Base-by-base conservation (phyloP, 495 filamentous ascomycete species). In the Lophiotrema nucula region DNA sequence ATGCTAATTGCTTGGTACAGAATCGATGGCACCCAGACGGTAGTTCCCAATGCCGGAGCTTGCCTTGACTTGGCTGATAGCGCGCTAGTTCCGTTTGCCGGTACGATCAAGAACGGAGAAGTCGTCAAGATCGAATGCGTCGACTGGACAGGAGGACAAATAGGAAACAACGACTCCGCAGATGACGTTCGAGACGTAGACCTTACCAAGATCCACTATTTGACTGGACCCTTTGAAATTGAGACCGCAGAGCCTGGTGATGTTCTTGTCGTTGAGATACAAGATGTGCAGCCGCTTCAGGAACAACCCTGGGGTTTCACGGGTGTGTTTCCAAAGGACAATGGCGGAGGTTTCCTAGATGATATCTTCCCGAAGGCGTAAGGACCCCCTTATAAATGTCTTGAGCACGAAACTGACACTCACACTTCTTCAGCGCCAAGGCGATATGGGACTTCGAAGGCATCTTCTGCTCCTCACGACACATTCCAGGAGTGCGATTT, bases 381-480 rank as follows among this genome's bases (percentile, higher is more conserved):
- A 2, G 55, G 33, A 45, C 16, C 46, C 18, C 39, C 8, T 26
- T 23, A 15, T 10, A 0, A 31, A 8, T 39, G 4, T 5, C 11
- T n/a, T 15, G 42, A 42, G 18, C 15, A 31, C 16, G 4, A 53
- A 27, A 31, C 18, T 46, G 23, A 38, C 27, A 23, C 23, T 45
- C 37, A 21, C 12, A n/a, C n/a, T n/a, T 47, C 4, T 10, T 38
- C 60, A 88, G 85, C n/a, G 90, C 89, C 15, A 93, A 93, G 68
- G 92, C 92, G 0, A 96, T 97, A 67, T 97, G 92, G 92, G 92
- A 96, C 67, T 96, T 97, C 59, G 90, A 96, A 67, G 92, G 92
- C 56, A 96, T 97, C 66, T 91, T 87, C 74, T 93, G 89, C 77
- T 88, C 88, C 22, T 91, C 87, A 11, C 83, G 92, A 0, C 92